These are phyloP conservation scores for Carex cristatella DNA, from an alignment of 176 grass and related monocot species.

Conservation along the genomic window DNA sequence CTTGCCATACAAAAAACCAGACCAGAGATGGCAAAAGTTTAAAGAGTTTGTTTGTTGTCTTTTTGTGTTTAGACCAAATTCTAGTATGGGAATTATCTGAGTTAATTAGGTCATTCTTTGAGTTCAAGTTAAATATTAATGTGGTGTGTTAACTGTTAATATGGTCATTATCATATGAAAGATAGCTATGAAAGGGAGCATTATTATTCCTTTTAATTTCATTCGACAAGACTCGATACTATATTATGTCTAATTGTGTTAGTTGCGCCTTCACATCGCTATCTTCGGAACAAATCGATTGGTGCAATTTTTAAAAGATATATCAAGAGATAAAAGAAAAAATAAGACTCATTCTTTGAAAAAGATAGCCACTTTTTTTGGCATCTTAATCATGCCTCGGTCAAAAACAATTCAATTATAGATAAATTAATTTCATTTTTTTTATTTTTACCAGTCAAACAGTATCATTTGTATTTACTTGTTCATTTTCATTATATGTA, in stretches of 20 bases:
- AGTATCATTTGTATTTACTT: too few species aligned
- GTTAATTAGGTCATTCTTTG: background rate
- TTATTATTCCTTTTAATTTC: background rate
- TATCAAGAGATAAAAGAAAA: background rate
- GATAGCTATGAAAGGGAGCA: background rate
- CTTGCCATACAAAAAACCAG: background rate
- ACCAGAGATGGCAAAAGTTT: background rate
- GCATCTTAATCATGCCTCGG: background rate
- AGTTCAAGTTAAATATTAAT: background rate
- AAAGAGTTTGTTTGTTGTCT: background rate
- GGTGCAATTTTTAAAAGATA: background rate
- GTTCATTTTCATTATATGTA: too few species aligned
- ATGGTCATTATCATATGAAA: constrained; percentile 10
- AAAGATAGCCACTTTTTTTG: background rate
- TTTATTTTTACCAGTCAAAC: too few species aligned
- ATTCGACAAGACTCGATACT: background rate
- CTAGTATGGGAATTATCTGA: background rate
- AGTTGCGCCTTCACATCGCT: constrained; percentile 8
- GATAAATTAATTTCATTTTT: background rate
- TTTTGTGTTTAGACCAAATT: background rate
- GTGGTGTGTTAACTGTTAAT: background rate
- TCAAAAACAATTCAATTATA: background rate
- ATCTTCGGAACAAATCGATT: background rate
- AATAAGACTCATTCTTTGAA: background rate
- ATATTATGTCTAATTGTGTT: background rate